Percentiles rank a stretch among this genome's conserved stretches.
phyloP scores from a whole-genome alignment of 2,329 filamentous ascomycete genomes.

The Microdochium paspali region DNA sequence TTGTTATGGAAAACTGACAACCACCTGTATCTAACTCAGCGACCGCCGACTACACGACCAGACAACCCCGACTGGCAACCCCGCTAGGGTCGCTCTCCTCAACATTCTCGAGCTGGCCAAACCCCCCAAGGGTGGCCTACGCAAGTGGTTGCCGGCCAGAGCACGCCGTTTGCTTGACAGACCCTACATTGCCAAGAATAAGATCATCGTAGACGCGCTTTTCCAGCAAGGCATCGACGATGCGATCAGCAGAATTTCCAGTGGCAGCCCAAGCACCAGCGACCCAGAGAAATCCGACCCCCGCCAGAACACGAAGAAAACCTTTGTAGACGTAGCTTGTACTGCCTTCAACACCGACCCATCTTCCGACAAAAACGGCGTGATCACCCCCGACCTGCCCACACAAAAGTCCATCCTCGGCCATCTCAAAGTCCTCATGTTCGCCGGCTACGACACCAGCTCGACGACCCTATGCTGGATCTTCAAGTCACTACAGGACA shows the following conservation, averaged over 20 bases:
- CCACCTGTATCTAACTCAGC: no score
- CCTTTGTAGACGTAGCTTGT: slow-evolving; percentile 2
- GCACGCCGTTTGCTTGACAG: slow-evolving; percentile 11
- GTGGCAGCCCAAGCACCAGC: no score
- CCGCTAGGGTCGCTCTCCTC: slow-evolving; percentile 10
- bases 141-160: no score
- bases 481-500: slow-evolving; percentile 26
- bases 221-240: slow-evolving; percentile 11
- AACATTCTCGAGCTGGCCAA: slow-evolving; percentile 7
- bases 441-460: slow-evolving; percentile 57
- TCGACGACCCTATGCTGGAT: slow-evolving; percentile 43
- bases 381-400: slow-evolving; percentile 4
- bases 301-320: background rate
- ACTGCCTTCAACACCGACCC: no score
- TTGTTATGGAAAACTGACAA: no score
- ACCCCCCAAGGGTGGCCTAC: no score
- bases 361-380: no score
- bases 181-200: slow-evolving; percentile 11
- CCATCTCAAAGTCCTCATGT: slow-evolving; percentile 24
- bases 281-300: slow-evolving; percentile 4
- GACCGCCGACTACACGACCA: slow-evolving; percentile 14
- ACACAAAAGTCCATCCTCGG: slow-evolving; percentile 6
- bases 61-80: slow-evolving; percentile 6
- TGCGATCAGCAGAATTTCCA: no score
- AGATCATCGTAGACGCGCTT: slow-evolving; percentile 3